phyloP scores from a whole-genome alignment of 2,329 filamentous ascomycete genomes.

The Xylaria sp. region DNA sequence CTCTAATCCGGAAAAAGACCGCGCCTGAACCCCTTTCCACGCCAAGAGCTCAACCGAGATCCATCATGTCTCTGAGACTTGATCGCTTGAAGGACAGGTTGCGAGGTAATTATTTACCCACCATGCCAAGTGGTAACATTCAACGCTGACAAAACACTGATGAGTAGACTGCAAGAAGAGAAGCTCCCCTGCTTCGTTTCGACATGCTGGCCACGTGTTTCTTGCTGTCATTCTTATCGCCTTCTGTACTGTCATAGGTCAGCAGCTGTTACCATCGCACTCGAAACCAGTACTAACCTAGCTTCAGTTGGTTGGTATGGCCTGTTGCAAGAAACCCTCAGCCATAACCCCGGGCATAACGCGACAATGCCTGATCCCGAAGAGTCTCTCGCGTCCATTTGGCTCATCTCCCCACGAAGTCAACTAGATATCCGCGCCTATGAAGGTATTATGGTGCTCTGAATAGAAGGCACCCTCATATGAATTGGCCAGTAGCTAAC shows the following conservation, averaged over 20 bases:
- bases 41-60: background rate
- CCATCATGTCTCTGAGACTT: constrained; percentile 17
- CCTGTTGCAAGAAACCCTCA: constrained; percentile 25
- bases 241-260: constrained; percentile 22
- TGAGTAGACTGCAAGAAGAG: constrained; percentile 26
- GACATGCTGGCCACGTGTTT: constrained; percentile 28
- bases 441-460: background rate
- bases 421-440: background rate
- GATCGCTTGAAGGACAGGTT: constrained; percentile 20
- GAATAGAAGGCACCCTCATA: background rate
- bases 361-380: constrained; percentile 1
- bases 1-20: background rate
- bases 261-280: background rate
- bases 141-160: background rate
- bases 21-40: background rate
- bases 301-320: constrained; percentile 32
- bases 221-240: constrained; percentile 22
- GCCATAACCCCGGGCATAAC: background rate
- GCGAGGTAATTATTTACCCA: constrained; percentile 12
- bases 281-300: background rate
- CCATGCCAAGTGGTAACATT: background rate
- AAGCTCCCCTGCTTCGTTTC: constrained; percentile 20
- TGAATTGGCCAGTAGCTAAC: background rate
- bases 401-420: background rate
- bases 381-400: background rate